Evolutionary conservation across 352 stramenopile genomes (phyloP).

Genomic region (Pythium coloratum): DNA sequence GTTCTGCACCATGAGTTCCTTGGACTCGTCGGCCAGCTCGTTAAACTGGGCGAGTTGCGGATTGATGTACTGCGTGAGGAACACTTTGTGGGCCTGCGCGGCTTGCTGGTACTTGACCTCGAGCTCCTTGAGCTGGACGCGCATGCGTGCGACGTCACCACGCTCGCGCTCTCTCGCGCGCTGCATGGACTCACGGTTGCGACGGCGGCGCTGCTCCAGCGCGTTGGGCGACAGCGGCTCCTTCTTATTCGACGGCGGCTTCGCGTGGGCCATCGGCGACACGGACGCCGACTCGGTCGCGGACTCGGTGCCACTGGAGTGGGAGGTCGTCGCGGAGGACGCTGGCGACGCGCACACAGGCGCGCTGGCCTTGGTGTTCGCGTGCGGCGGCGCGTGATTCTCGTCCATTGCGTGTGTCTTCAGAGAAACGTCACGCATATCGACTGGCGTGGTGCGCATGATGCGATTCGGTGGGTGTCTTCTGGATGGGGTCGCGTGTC

Average conservation of each 20-base stretch:
- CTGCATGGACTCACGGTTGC: conserved; percentile 55
- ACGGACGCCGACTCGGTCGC: neutral
- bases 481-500: neutral
- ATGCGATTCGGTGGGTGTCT: neutral
- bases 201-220: conserved; percentile 39
- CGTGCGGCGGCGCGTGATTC: neutral
- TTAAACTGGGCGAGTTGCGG: conserved; percentile 32
- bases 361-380: neutral
- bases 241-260: conserved; percentile 11
- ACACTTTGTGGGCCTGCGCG: conserved; percentile 21
- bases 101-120: conserved; percentile 37
- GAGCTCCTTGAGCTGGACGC: conserved; percentile 33
- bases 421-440: neutral
- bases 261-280: conserved; percentile 1
- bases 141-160: conserved; percentile 35
- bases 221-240: conserved; percentile 22
- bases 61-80: conserved; percentile 23
- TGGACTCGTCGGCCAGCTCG: conserved; percentile 35
- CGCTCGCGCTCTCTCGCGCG: conserved; percentile 37
- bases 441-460: neutral
- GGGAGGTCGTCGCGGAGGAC: neutral
- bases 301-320: conserved; percentile 22
- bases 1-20: conserved; percentile 38
- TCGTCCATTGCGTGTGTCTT: neutral
- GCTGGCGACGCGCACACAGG: conserved; percentile 1